Conservation (phyloP, 1,284 basidiomycete genomes). For the Uromyces viciae-fabae region DNA sequence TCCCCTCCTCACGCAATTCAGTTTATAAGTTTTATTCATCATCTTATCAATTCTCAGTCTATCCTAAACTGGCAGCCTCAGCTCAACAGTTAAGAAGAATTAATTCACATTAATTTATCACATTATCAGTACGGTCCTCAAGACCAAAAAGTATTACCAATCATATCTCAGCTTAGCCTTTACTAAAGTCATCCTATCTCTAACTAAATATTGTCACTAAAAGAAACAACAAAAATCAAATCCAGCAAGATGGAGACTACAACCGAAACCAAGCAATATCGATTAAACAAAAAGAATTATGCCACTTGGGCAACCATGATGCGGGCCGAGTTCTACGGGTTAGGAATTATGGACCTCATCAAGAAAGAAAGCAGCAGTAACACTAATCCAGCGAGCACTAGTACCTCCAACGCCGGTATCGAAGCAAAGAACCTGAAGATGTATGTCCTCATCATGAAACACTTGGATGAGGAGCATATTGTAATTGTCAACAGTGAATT, state of each 20-base stretch:
- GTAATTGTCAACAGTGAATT: too few species aligned
- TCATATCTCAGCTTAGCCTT: neutral
- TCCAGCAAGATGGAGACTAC: neutral
- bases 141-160: neutral
- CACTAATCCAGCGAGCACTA: too few species aligned
- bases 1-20: neutral
- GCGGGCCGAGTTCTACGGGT: neutral
- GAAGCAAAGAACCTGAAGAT: too few species aligned
- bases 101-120: neutral
- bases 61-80: neutral
- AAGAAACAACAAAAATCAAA: too few species aligned
- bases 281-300: neutral
- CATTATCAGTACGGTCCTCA: neutral
- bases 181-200: too few species aligned
- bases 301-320: neutral
- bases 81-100: neutral
- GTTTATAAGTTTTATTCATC: neutral
- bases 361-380: neutral
- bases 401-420: too few species aligned
- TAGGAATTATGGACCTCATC: neutral
- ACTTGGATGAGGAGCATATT: too few species aligned
- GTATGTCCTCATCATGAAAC: too few species aligned
- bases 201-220: too few species aligned
- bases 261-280: neutral
- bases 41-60: neutral